A percentile compares a stretch with the other conserved stretches of the same genome.
These are phyloP conservation scores for Saccharomyces pastorianus DNA, from an alignment of 1,139 yeast species.

Conservation along the genomic window DNA sequence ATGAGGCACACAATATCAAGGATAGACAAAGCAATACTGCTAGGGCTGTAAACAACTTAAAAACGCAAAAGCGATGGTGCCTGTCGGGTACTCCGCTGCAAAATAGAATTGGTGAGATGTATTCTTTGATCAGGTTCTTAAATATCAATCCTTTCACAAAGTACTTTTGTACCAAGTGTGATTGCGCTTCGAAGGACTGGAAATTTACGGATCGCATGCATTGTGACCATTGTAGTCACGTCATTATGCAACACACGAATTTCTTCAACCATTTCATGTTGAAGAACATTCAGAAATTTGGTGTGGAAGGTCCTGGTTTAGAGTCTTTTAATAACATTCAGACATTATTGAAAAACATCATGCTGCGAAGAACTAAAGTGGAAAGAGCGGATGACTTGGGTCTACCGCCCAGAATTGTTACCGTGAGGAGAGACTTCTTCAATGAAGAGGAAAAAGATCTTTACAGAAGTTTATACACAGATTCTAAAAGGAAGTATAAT, in stretches of 20 bases:
- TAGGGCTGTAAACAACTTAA: conserved; percentile 71
- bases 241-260: conserved; percentile 90
- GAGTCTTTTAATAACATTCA: conserved; percentile 74
- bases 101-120: conserved; percentile 91
- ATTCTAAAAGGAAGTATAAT: conserved; percentile 71
- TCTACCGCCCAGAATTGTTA: conserved; percentile 88
- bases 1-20: conserved; percentile 95
- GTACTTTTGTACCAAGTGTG: conserved; percentile 87
- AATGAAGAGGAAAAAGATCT: conserved; percentile 92
- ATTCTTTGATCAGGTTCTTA: conserved; percentile 78
- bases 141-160: conserved; percentile 78
- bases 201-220: conserved; percentile 69
- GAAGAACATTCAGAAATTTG: conserved; percentile 81
- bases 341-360: conserved; percentile 60
- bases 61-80: conserved; percentile 77
- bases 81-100: conserved; percentile 93
- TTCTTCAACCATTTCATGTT: conserved; percentile 92
- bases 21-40: conserved; percentile 92
- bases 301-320: conserved; percentile 72
- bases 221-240: conserved; percentile 82
- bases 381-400: conserved; percentile 97
- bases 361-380: conserved; percentile 89
- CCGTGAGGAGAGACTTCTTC: conserved; percentile 74
- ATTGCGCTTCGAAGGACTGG: conserved; percentile 78
- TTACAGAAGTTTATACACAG: conserved; percentile 79